Evolutionary conservation across 441 rosid genomes (phyloP), one percentile per base, ranked within the genome.

Genomic region (Brassica balearica): DNA sequence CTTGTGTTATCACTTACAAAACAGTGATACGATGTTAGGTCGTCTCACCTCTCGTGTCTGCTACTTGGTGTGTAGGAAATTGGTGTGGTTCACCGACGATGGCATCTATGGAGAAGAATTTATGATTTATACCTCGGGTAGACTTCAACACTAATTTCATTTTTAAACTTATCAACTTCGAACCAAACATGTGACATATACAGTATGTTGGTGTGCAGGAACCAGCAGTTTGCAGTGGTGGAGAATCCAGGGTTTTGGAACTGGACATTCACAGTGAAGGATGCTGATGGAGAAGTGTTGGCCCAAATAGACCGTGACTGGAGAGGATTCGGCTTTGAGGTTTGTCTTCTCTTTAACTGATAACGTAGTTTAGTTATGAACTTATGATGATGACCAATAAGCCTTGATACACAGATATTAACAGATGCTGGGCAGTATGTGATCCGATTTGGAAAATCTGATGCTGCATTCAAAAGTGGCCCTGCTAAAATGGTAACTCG

Each of bases 291-390:
- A 17, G 81, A 91, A 73, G 92, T 90, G 48, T 75, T 95, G 74
- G 98, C 97, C 65, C 82, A 93, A 80, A 87, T 95, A 74, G 95
- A 92, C 82, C 99, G 97, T 82, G 93, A 95, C 64, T 95, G 99
- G 99, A 91, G 99, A 73, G 99, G 99, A 68, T 92, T 95, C 71
- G 99, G 98, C 79, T 95, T 95, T 72, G 97, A 95, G 99, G 99
- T 93, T 79, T 34, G 38, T 71, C 2, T 32, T 32, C 64, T 46
- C 8, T 61, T 11, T 65, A 46, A 9, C 8, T 34, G 55, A 65
- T 17, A 69, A 48, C 59, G 2, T 68, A 23, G 41, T 23, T 55
- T 29, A 46, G 12, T 46, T 68, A 19, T 17, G 19, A 17, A 17
- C 19, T 17, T 17, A 17, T 19, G 19, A 6, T 68, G 36, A 48